These are phyloP conservation scores for Simmondsia chinensis DNA, from an alignment of 148 eudicot genomes.

Conservation along the genomic window DNA sequence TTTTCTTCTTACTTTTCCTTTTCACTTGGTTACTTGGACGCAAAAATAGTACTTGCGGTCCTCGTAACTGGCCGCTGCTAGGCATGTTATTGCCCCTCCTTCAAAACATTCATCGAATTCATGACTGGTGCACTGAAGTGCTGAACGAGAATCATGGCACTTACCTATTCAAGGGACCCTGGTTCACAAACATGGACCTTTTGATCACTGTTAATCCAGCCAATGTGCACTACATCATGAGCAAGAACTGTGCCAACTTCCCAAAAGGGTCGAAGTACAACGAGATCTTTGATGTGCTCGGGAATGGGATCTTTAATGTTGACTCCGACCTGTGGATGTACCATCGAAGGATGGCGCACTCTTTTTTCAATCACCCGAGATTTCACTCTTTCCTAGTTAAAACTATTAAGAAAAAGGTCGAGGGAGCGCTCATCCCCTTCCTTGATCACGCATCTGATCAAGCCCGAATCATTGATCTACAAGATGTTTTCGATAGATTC, in stretches of 20 bases:
- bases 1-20: no score
- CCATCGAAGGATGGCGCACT: slow-evolving; percentile 14
- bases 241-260: slow-evolving; percentile 19
- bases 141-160: slow-evolving; percentile 7
- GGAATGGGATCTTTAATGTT: slow-evolving; percentile 20
- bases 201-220: slow-evolving; percentile 19
- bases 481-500: slow-evolving; percentile 29
- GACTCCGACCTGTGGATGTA: slow-evolving; percentile 23
- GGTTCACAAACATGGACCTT: slow-evolving; percentile 22
- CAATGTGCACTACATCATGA: slow-evolving; percentile 23
- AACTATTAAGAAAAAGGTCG: slow-evolving; percentile 15
- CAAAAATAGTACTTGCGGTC: no score
- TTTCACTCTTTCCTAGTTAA: slow-evolving; percentile 16
- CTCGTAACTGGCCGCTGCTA: slow-evolving; percentile 24
- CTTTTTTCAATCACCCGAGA: slow-evolving; percentile 13
- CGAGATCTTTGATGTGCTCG: slow-evolving; percentile 21
- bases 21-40: no score
- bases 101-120: slow-evolving; percentile 10
- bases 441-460: slow-evolving; percentile 17
- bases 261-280: slow-evolving; percentile 22
- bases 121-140: slow-evolving; percentile 14
- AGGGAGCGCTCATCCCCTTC: slow-evolving; percentile 19
- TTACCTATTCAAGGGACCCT: slow-evolving; percentile 17
- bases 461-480: slow-evolving; percentile 20
- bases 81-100: slow-evolving; percentile 22